Percentiles rank a stretch among this genome's conserved stretches.
These are phyloP conservation scores for Stephania yunnanensis DNA, from an alignment of 164 flowering plant species.

Conservation along the genomic window DNA sequence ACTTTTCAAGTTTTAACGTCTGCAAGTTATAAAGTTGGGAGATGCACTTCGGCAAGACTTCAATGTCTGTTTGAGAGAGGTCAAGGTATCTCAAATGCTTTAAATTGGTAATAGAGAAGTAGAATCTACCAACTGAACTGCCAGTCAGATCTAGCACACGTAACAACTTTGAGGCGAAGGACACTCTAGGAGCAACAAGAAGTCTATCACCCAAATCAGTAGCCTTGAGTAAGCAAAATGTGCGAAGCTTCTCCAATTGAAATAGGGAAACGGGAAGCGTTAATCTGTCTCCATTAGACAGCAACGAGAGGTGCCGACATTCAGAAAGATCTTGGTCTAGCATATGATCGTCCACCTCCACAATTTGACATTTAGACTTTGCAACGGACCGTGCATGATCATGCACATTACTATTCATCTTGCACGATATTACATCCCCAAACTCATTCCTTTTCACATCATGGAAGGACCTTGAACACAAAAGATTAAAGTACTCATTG, in stretches of 20 bases:
- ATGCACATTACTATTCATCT: slow-evolving; percentile 16
- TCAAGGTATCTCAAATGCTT: slow-evolving; percentile 11
- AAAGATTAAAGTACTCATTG: neutral
- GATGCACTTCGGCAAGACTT: neutral
- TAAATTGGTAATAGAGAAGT: neutral
- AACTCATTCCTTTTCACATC: neutral
- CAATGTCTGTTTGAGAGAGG: slow-evolving; percentile 7
- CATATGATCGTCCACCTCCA: neutral
- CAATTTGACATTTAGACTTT: neutral
- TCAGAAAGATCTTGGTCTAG: neutral
- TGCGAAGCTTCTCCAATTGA: neutral
- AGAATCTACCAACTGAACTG: neutral
- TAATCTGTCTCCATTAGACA: neutral
- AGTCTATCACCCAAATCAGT: neutral
- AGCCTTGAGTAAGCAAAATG: neutral
- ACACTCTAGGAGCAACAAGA: neutral
- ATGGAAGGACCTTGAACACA: neutral
- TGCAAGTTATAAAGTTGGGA: neutral
- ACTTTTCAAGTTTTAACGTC: neutral
- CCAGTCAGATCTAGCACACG: slow-evolving; percentile 13
- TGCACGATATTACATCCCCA: slow-evolving; percentile 5
- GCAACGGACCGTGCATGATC: slow-evolving; percentile 3
- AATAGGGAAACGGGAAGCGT: neutral
- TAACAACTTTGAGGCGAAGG: neutral
- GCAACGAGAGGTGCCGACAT: slow-evolving; percentile 3